These are phyloP conservation scores for Phragmites australis DNA, from an alignment of 176 grass and related monocot species.

Conservation along the genomic window DNA sequence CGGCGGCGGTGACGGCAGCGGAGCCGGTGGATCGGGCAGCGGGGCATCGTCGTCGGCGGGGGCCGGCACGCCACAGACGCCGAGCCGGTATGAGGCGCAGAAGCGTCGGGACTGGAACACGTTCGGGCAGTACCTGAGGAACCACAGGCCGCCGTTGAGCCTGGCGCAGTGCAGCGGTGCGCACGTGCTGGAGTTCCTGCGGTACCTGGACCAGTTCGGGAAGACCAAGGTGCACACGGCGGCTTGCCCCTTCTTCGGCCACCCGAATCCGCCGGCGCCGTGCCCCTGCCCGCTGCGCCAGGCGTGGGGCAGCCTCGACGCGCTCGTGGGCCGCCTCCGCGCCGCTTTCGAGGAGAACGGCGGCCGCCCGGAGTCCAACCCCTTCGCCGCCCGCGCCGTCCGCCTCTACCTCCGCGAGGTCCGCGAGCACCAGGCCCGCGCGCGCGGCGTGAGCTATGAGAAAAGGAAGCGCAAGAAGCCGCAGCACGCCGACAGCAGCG, in stretches of 20 bases:
- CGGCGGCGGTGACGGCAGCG: conserved; percentile 3
- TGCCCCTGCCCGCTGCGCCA: conserved; percentile 65
- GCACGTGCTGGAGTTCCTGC: conserved; percentile 91
- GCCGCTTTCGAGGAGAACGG: conserved; percentile 64
- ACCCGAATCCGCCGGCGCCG: conserved; percentile 67
- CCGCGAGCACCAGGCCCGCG: conserved; percentile 61
- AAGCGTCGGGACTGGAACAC: neutral
- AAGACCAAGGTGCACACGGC: conserved; percentile 90
- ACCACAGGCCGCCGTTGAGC: conserved; percentile 84
- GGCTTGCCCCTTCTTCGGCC: conserved; percentile 91
- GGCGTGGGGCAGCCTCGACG: conserved; percentile 62
- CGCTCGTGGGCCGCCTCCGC: conserved; percentile 56
- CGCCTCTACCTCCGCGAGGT: conserved; percentile 64
- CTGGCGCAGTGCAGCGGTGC: conserved; percentile 88
- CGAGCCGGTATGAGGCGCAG: conserved; percentile 7
- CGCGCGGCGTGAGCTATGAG: conserved; percentile 64
- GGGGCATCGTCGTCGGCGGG: conserved; percentile 22
- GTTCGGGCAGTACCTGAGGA: conserved; percentile 78
- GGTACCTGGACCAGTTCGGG: conserved; percentile 99
- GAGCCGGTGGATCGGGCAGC: conserved; percentile 30
- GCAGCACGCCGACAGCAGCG: neutral
- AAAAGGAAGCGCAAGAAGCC: conserved; percentile 70
- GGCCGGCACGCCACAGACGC: conserved; percentile 38
- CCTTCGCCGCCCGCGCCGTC: conserved; percentile 56
- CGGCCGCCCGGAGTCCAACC: conserved; percentile 61